Evolutionary conservation across 345 rosid species (phyloP).

Genomic region (Ricinus communis): DNA sequence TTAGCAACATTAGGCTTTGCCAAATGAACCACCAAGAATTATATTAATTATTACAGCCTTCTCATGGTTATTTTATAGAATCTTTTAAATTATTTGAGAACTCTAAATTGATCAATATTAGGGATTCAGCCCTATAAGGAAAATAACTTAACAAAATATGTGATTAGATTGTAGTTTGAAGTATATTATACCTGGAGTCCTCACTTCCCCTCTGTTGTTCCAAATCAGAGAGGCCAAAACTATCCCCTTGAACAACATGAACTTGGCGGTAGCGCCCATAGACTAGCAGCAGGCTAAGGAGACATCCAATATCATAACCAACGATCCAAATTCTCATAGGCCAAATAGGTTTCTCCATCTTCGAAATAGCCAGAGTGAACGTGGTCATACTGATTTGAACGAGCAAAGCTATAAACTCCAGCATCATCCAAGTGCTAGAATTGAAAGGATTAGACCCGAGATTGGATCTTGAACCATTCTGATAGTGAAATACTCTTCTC

Average conservation of each 20-base stretch:
- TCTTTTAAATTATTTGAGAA: not conserved
- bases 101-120: not conserved
- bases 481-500: conserved; percentile 96
- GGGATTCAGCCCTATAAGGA: not conserved
- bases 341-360: conserved; percentile 82
- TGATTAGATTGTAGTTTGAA: not conserved
- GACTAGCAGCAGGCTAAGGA: conserved; percentile 64
- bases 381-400: conserved; percentile 62
- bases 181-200: conserved; percentile 62
- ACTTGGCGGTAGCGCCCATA: conserved; percentile 72
- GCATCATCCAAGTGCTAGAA: conserved; percentile 81
- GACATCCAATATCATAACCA: conserved; percentile 80
- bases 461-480: conserved; percentile 82
- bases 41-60: too few species aligned
- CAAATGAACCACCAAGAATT: too few species aligned
- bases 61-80: not conserved
- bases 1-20: too few species aligned
- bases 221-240: conserved; percentile 48
- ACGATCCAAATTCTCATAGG: conserved; percentile 89
- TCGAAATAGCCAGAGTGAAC: conserved; percentile 63
- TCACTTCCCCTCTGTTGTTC: conserved; percentile 80
- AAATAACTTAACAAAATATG: not conserved
- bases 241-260: conserved; percentile 43
- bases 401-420: conserved; percentile 72
- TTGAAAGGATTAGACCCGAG: conserved; percentile 93